These are phyloP conservation scores for Fraxinus floribunda DNA, from an alignment of 305 asterid genomes.

Conservation along the genomic window DNA sequence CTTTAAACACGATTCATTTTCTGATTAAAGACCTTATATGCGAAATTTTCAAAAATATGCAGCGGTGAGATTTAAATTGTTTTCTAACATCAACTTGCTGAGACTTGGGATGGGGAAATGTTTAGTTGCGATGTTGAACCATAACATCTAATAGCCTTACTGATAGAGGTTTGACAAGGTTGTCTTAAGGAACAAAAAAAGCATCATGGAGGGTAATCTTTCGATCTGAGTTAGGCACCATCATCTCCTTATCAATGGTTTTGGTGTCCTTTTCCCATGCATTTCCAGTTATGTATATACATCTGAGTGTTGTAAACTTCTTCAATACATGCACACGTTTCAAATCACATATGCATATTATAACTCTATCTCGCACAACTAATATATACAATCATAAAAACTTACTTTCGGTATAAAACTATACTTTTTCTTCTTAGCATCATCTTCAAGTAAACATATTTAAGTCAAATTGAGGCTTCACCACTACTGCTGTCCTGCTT, in stretches of 20 bases:
- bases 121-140: neutral
- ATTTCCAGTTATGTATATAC: neutral
- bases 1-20: neutral
- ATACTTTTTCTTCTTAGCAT: neutral
- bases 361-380: neutral
- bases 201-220: neutral
- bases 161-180: neutral
- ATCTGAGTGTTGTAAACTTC: neutral
- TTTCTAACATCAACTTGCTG: neutral
- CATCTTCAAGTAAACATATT: neutral
- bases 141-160: neutral
- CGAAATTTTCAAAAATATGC: neutral
- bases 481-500: conserved; percentile 12
- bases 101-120: neutral
- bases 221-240: neutral
- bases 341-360: neutral
- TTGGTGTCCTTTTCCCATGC: neutral
- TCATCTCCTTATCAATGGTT: neutral
- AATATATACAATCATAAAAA: neutral
- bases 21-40: neutral
- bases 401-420: conserved; percentile 1
- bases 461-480: conserved; percentile 15
- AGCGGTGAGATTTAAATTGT: neutral
- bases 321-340: neutral
- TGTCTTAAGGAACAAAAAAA: neutral